phyloP scores from a whole-genome alignment of 1,284 basidiomycete genomes.

The Puccinia polysora region DNA sequence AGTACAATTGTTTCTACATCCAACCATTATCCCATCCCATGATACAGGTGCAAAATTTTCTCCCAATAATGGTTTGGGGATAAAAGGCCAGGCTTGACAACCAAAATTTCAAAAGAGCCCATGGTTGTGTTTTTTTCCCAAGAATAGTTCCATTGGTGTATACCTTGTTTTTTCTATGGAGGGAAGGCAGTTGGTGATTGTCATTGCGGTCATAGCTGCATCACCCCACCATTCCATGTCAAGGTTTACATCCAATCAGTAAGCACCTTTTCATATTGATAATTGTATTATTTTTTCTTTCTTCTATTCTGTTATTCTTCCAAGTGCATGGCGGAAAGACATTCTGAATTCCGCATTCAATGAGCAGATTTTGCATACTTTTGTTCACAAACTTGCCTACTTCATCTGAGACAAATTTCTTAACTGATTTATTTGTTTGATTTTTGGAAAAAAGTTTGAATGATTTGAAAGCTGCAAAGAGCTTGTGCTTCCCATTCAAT shows the following conservation, averaged over 20 bases:
- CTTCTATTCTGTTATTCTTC: background rate
- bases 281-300: background rate
- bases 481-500: too few relatives aligned
- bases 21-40: background rate
- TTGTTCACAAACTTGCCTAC: background rate
- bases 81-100: background rate
- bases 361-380: background rate
- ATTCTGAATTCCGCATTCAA: background rate
- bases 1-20: background rate
- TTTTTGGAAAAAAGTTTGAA: background rate
- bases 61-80: background rate
- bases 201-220: background rate
- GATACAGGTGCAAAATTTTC: background rate
- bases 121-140: background rate
- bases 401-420: background rate
- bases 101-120: background rate
- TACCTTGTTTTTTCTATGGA: background rate
- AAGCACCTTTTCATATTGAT: background rate
- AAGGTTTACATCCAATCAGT: background rate
- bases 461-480: too few relatives aligned
- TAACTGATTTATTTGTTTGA: background rate
- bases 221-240: background rate
- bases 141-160: background rate
- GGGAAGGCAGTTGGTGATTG: background rate
- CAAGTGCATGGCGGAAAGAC: background rate